Percentiles rank a stretch among this genome's conserved stretches.
phyloP scores from a whole-genome alignment of 768 basidiomycete species.

The Kwoniella sp. region DNA sequence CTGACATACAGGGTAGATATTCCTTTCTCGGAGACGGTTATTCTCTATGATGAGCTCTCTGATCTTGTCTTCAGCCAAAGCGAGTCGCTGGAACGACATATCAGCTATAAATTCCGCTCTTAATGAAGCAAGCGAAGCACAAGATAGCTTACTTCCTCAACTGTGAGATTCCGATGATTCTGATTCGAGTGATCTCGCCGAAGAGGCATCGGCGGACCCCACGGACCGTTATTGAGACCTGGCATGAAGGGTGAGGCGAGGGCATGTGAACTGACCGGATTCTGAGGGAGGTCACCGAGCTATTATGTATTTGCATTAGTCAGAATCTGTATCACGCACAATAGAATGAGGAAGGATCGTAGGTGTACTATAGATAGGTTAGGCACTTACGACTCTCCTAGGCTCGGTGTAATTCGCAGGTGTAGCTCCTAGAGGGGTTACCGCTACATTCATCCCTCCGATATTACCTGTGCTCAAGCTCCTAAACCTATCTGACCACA shows the following conservation, averaged over 20 bases:
- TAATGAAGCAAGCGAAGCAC: too few species aligned
- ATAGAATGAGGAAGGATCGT: neutral
- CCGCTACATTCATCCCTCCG: neutral
- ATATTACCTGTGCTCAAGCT: slow-evolving; percentile 15
- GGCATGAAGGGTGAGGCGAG: slow-evolving; percentile 40
- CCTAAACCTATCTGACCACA: slow-evolving; percentile 23
- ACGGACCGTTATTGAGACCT: slow-evolving; percentile 25
- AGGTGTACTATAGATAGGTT: too few species aligned
- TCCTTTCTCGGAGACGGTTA: slow-evolving; percentile 23
- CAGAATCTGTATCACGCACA: neutral
- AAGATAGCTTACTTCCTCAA: slow-evolving; percentile 31
- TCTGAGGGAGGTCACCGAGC: slow-evolving; percentile 29
- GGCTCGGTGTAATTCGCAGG: slow-evolving; percentile 2
- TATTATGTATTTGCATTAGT: slow-evolving; percentile 3
- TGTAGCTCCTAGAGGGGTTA: neutral
- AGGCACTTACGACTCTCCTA: slow-evolving; percentile 15
- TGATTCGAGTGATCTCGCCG: neutral
- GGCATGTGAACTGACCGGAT: slow-evolving; percentile 27
- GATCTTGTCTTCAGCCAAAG: slow-evolving; percentile 28
- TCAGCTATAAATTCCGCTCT: neutral
- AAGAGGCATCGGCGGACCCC: slow-evolving; percentile 33
- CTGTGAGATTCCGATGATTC: slow-evolving; percentile 12
- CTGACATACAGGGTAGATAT: neutral
- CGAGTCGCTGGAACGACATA: slow-evolving; percentile 22
- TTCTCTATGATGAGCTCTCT: slow-evolving; percentile 38